Conservation (phyloP, 2,329 filamentous ascomycete genomes). For the Microascus cirrosus region DNA sequence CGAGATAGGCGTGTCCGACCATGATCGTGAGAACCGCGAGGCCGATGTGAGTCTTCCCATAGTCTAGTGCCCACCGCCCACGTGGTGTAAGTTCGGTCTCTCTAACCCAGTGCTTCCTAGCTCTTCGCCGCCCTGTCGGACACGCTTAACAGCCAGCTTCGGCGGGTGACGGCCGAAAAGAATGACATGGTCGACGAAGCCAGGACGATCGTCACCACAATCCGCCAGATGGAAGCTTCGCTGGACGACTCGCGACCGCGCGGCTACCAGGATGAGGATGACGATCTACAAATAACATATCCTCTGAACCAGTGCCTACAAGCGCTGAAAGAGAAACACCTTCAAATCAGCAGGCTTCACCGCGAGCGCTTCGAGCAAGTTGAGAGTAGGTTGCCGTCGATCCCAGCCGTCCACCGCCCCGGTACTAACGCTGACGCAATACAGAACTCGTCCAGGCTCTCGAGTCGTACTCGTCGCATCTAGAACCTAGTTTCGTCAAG, state of each 20-base stretch:
- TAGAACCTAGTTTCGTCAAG: conserved; percentile 79
- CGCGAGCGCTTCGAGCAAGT: conserved; percentile 91
- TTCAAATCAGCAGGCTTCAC: conserved; percentile 68
- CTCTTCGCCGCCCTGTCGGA: conserved; percentile 87
- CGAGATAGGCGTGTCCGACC: conserved; percentile 87
- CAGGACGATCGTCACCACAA: conserved; percentile 69
- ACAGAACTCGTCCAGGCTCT: conserved; percentile 85
- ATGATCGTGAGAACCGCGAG: conserved; percentile 85
- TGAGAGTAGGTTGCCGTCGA: conserved; percentile 53
- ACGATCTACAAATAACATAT: conserved; percentile 67
- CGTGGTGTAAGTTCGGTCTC: conserved; percentile 6
- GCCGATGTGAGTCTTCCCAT: conserved; percentile 55
- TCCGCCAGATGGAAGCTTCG: conserved; percentile 88
- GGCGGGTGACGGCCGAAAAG: conserved; percentile 77
- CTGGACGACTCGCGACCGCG: conserved; percentile 64
- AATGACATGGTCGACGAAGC: conserved; percentile 84
- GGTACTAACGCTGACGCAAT: conserved; percentile 7
- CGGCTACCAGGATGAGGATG: conserved; percentile 49
- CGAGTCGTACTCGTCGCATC: conserved; percentile 90
- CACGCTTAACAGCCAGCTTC: conserved; percentile 82
- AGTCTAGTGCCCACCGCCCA: neutral
- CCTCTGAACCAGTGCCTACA: conserved; percentile 74
- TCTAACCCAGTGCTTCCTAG: conserved; percentile 29
- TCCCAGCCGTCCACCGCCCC: neutral
- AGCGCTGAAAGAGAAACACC: conserved; percentile 75